Percentiles rank a stretch among this genome's conserved stretches.
These are phyloP conservation scores for Usnea hakonensis DNA, from an alignment of 495 filamentous ascomycete genomes.

Conservation along the genomic window DNA sequence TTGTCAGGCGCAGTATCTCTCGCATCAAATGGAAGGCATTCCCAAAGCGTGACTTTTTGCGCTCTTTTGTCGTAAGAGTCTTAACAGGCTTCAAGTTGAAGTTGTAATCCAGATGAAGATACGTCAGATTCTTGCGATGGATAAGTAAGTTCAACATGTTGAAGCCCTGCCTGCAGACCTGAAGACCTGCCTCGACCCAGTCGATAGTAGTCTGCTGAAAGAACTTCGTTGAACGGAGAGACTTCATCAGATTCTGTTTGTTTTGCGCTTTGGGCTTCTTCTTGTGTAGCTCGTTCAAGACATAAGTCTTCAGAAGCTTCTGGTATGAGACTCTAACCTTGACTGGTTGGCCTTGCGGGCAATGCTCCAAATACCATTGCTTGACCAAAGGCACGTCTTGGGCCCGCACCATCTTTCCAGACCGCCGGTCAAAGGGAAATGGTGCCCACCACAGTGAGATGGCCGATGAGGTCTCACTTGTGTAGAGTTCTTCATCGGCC, in stretches of 20 bases:
- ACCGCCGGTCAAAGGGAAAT: constrained; percentile 89
- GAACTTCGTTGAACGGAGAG: constrained; percentile 92
- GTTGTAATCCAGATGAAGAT: constrained; percentile 98
- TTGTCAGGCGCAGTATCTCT: constrained; percentile 95
- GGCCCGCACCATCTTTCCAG: constrained; percentile 94
- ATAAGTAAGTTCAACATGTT: constrained; percentile 99
- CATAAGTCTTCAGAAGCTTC: constrained; percentile 92
- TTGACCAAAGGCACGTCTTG: constrained; percentile 97
- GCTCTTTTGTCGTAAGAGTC: constrained; percentile 96
- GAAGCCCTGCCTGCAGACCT: constrained; percentile 97
- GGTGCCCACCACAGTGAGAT: constrained; percentile 98
- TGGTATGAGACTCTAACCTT: constrained; percentile 99
- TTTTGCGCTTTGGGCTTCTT: constrained; percentile 89
- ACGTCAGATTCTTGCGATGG: constrained; percentile 97
- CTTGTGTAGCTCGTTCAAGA: constrained; percentile 94
- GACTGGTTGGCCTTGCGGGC: constrained; percentile 84
- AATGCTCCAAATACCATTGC: constrained; percentile 97
- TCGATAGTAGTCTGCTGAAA: constrained; percentile 99
- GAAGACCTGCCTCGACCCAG: constrained; percentile 98
- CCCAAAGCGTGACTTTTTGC: constrained; percentile 98
- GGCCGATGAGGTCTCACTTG: constrained; percentile 80
- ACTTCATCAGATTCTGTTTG: constrained; percentile 85
- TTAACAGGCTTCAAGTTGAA: constrained; percentile 99
- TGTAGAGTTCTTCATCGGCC: constrained; percentile 82
- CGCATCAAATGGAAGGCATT: constrained; percentile 99